phyloP scores from a whole-genome alignment of 2,329 filamentous ascomycete genomes.

The Achaetomium macrosporum region DNA sequence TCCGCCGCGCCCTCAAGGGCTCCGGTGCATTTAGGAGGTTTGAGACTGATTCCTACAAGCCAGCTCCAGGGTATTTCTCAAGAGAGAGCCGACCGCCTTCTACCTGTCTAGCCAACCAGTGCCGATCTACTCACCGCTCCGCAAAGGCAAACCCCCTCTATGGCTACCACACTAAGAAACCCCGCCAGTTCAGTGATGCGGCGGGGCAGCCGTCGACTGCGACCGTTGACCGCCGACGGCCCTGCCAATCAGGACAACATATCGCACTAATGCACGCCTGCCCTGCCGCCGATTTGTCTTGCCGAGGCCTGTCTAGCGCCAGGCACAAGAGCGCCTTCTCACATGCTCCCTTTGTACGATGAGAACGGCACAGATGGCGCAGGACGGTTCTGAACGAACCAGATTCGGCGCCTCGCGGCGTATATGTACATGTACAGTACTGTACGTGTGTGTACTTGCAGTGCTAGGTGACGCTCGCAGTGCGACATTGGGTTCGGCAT shows the following conservation, averaged over 20 bases:
- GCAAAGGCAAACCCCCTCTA: too few relatives aligned
- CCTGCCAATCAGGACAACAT: conserved; percentile 7
- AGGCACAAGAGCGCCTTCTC: conserved; percentile 19
- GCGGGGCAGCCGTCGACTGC: not conserved
- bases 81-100: too few relatives aligned
- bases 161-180: too few relatives aligned
- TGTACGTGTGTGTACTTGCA: too few relatives aligned
- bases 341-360: conserved; percentile 13
- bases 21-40: too few relatives aligned
- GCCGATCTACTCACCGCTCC: not conserved
- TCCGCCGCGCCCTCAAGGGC: too few relatives aligned
- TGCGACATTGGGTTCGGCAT: not conserved
- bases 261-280: conserved; percentile 1
- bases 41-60: too few relatives aligned
- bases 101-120: not conserved
- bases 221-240: not conserved
- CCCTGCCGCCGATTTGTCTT: not conserved
- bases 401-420: too few relatives aligned
- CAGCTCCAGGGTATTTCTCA: too few relatives aligned
- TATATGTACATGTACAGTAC: too few relatives aligned
- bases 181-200: too few relatives aligned
- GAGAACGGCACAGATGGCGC: not conserved
- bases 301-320: conserved; percentile 19
- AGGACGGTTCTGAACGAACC: too few relatives aligned
- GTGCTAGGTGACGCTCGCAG: not conserved